Evolutionary conservation across 371 early-diverging fungal species (phyloP).

Genomic region (Mortierella sp.): DNA sequence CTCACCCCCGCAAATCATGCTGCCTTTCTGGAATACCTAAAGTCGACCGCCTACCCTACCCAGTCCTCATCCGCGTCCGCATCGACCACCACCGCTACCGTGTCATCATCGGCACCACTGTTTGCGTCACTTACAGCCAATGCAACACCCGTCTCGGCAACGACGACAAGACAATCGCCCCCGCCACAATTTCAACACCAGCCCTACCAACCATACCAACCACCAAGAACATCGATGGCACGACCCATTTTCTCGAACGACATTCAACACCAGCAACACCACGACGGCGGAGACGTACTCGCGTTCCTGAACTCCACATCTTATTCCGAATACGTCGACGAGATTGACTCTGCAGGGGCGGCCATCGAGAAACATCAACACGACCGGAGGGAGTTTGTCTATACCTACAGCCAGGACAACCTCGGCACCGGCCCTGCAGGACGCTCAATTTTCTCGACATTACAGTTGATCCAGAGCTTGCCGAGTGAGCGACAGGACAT

Average conservation of each 20-base stretch:
- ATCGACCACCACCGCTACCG: not conserved
- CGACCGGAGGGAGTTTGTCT: constrained; percentile 45
- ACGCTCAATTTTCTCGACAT: constrained; percentile 17
- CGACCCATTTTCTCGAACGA: constrained; percentile 25
- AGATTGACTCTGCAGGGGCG: constrained; percentile 32
- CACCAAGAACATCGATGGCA: not conserved
- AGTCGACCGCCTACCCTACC: constrained; percentile 28
- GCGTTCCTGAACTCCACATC: constrained; percentile 46
- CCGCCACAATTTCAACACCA: not conserved
- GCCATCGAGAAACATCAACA: constrained; percentile 38
- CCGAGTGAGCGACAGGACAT: constrained; percentile 57
- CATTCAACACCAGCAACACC: constrained; percentile 31
- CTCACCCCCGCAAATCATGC: constrained; percentile 52
- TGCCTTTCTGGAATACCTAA: constrained; percentile 46
- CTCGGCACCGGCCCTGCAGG: constrained; percentile 10
- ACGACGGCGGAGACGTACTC: constrained; percentile 41
- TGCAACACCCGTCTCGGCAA: not conserved
- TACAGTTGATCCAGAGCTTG: constrained; percentile 43
- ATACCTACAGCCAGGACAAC: constrained; percentile 28
- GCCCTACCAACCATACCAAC: constrained; percentile 3
- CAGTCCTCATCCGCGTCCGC: not conserved
- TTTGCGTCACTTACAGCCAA: not conserved
- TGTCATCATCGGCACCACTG: not conserved
- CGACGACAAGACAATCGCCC: not conserved
- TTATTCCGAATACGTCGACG: constrained; percentile 48